Evolutionary conservation across 139 green algal genomes (phyloP).

Genomic region (Picochlorum sp.): DNA sequence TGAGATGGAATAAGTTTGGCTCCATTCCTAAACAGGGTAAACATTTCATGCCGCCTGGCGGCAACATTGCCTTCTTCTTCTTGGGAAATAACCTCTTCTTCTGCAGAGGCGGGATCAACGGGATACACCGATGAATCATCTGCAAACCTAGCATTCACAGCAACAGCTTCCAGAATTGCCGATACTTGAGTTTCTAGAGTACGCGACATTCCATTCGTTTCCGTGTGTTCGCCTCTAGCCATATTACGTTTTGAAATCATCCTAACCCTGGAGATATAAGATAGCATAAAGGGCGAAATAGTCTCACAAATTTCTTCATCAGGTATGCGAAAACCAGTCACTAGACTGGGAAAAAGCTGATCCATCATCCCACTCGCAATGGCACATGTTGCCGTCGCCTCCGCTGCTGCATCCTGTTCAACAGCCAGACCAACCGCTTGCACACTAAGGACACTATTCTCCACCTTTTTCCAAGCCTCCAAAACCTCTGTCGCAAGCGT

Average conservation of each 20-base stretch:
- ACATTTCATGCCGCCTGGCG: conserved; percentile 64
- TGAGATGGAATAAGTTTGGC: conserved; percentile 42
- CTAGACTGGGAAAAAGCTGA: conserved; percentile 38
- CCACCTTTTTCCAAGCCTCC: conserved; percentile 68
- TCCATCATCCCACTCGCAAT: conserved; percentile 25
- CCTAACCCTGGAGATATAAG: conserved; percentile 54
- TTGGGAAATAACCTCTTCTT: conserved; percentile 26
- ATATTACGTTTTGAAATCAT: conserved; percentile 21
- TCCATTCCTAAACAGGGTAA: conserved; percentile 68
- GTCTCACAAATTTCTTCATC: conserved; percentile 52
- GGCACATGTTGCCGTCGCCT: conserved; percentile 30
- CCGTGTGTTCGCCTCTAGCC: neutral
- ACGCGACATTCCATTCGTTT: too few species aligned
- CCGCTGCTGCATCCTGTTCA: conserved; percentile 38
- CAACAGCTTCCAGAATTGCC: conserved; percentile 26
- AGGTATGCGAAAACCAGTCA: conserved; percentile 13
- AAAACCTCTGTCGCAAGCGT: conserved; percentile 67
- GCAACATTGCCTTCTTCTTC: conserved; percentile 51
- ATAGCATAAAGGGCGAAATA: conserved; percentile 60
- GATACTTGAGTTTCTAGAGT: conserved; percentile 36
- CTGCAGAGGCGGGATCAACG: neutral
- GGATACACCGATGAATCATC: conserved; percentile 18
- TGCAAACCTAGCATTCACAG: conserved; percentile 18
- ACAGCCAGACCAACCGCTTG: conserved; percentile 53
- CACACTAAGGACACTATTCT: conserved; percentile 70